Conservation (phyloP, 768 basidiomycete species). For the Lanmaoa pseudosensibilis region DNA sequence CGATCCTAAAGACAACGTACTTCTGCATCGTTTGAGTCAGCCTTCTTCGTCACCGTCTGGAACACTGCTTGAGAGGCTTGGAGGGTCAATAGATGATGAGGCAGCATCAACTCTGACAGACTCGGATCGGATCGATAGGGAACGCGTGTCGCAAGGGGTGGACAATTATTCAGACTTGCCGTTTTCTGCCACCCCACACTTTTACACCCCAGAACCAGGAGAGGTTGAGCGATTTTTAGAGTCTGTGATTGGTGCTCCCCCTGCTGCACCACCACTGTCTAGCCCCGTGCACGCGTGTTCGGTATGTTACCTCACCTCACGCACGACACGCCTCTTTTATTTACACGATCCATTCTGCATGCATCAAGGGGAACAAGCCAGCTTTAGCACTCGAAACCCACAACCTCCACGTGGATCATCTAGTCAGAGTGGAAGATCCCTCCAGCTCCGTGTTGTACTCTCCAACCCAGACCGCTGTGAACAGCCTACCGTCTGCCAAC, state of each 20-base stretch:
- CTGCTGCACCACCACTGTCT: background rate
- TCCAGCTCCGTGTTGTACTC: slow-evolving; percentile 7
- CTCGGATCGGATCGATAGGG: slow-evolving; percentile 11
- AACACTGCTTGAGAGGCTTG: slow-evolving; percentile 24
- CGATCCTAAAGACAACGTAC: slow-evolving; percentile 1
- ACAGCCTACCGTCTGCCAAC: slow-evolving; percentile 6
- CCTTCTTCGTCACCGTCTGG: slow-evolving; percentile 7
- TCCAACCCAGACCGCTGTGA: slow-evolving; percentile 11
- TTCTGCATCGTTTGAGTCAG: slow-evolving; percentile 18
- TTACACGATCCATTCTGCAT: background rate
- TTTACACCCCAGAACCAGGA: slow-evolving; percentile 21
- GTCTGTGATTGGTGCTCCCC: slow-evolving; percentile 22
- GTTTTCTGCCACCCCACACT: slow-evolving; percentile 6
- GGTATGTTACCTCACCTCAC: slow-evolving; percentile 22
- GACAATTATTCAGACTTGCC: background rate
- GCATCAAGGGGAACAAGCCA: slow-evolving; percentile 9
- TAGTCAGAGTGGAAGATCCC: slow-evolving; percentile 2
- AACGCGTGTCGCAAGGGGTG: background rate
- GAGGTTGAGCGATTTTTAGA: slow-evolving; percentile 29
- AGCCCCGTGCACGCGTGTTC: slow-evolving; percentile 2
- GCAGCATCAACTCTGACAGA: background rate
- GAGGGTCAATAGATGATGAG: slow-evolving; percentile 5
- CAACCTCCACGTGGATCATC: slow-evolving; percentile 7
- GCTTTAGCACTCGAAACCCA: slow-evolving; percentile 16
- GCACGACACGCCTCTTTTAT: slow-evolving; percentile 1